These are phyloP conservation scores for Alternaria tenuissima DNA, from an alignment of 2,329 filamentous ascomycete species.

Conservation along the genomic window DNA sequence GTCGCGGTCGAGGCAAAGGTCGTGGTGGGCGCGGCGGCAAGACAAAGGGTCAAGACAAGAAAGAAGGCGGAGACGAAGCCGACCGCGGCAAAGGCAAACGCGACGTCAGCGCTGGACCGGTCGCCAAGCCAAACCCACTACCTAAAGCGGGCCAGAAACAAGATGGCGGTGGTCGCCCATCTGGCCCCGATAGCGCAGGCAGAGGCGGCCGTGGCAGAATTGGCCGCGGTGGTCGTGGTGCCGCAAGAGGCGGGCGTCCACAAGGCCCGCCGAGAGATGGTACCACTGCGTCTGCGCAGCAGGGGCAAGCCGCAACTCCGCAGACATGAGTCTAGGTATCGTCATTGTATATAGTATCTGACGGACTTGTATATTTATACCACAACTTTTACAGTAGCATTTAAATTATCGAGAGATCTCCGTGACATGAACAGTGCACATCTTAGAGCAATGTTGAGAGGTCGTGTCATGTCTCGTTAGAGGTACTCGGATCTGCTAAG, in stretches of 20 bases:
- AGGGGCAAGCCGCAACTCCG: neutral
- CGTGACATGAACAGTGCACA: neutral
- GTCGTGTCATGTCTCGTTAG: neutral
- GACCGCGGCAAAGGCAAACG: conserved; percentile 27
- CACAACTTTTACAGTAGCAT: neutral
- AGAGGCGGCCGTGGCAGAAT: conserved; percentile 30
- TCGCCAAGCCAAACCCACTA: conserved; percentile 3
- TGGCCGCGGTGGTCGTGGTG: conserved; percentile 33
- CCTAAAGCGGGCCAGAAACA: conserved; percentile 19
- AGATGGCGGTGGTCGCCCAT: conserved; percentile 14
- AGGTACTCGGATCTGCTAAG: neutral
- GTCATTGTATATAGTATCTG: neutral
- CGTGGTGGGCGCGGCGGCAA: conserved; percentile 24
- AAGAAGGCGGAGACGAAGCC: conserved; percentile 24
- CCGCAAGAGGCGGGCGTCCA: conserved; percentile 33
- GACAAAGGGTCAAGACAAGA: conserved; percentile 37
- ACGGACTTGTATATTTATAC: neutral
- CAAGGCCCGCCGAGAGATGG: conserved; percentile 24
- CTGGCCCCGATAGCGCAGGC: conserved; percentile 10
- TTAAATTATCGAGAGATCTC: neutral
- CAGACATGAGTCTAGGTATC: neutral
- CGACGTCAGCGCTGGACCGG: conserved; percentile 15
- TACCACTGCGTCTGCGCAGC: neutral
- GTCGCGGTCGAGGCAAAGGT: conserved; percentile 37
- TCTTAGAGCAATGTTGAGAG: neutral